Evolutionary conservation across 441 rosid genomes (phyloP).

Genomic region (Bruguiera hainesii): DNA sequence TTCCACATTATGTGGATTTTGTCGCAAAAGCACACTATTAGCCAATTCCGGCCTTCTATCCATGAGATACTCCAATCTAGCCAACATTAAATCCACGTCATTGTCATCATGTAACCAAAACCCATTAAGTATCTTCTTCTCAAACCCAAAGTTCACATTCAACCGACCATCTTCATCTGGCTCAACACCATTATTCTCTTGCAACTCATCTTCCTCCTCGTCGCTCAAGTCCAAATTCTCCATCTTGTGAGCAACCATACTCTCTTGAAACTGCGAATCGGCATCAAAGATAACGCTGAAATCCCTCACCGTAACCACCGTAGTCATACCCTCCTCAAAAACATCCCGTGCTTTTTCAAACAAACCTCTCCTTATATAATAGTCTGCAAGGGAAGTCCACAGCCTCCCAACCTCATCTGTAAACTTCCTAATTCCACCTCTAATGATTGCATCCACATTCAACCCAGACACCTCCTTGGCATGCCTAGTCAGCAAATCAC

Average conservation of each 20-base stretch:
- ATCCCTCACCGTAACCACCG: constrained; percentile 86
- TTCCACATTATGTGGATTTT: constrained; percentile 96
- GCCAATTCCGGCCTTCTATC: constrained; percentile 84
- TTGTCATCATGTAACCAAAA: constrained; percentile 82
- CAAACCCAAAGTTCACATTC: constrained; percentile 52
- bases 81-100: constrained; percentile 78
- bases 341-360: constrained; percentile 90
- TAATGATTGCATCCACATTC: constrained; percentile 87
- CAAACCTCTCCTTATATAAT: constrained; percentile 77
- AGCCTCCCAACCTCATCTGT: constrained; percentile 85
- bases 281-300: constrained; percentile 90
- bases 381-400: constrained; percentile 97
- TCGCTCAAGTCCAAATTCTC: constrained; percentile 63
- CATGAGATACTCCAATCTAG: constrained; percentile 71
- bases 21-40: constrained; percentile 84
- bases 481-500: constrained; percentile 77
- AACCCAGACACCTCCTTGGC: constrained; percentile 82
- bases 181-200: constrained; percentile 34
- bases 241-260: constrained; percentile 69
- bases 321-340: constrained; percentile 93
- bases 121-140: constrained; percentile 65
- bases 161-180: constrained; percentile 63
- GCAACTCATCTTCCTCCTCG: constrained; percentile 54
- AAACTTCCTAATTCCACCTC: constrained; percentile 93
- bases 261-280: constrained; percentile 75